phyloP scores from a whole-genome alignment of 352 stramenopile genomes.

The Phytophthora brassicae region DNA sequence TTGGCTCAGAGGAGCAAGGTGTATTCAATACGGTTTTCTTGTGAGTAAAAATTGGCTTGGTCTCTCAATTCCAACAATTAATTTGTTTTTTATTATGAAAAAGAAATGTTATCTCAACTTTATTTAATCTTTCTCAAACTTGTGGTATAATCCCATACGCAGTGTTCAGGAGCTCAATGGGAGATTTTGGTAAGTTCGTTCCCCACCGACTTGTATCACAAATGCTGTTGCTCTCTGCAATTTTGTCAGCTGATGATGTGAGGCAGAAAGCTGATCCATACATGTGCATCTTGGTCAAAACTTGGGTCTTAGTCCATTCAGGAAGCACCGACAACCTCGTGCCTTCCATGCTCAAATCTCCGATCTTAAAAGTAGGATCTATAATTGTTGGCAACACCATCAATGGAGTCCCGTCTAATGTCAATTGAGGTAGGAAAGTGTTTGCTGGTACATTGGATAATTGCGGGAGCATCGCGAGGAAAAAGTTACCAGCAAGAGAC shows the following conservation, averaged over 20 bases:
- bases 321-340: conserved; percentile 16
- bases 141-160: conserved; percentile 4
- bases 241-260: conserved; percentile 3
- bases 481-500: conserved; percentile 24
- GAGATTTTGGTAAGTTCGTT: conserved; percentile 5
- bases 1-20: conserved; percentile 21
- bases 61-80: conserved; percentile 1
- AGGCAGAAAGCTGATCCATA: conserved; percentile 21
- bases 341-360: conserved; percentile 25
- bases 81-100: conserved; percentile 3
- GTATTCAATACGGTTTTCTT: too few species aligned
- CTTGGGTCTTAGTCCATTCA: conserved; percentile 21
- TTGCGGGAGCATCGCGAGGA: conserved; percentile 14
- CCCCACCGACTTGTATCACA: conserved; percentile 21
- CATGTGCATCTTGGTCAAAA: conserved; percentile 23
- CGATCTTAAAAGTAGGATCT: conserved; percentile 24
- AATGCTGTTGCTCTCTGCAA: conserved; percentile 12
- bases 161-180: conserved; percentile 13
- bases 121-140: neutral
- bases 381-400: conserved; percentile 11
- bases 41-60: too few species aligned
- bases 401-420: conserved; percentile 21
- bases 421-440: conserved; percentile 18
- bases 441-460: conserved; percentile 7
- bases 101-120: too few species aligned